Conservation (phyloP, 805 yeast species). For the Metschnikowia matae region DNA sequence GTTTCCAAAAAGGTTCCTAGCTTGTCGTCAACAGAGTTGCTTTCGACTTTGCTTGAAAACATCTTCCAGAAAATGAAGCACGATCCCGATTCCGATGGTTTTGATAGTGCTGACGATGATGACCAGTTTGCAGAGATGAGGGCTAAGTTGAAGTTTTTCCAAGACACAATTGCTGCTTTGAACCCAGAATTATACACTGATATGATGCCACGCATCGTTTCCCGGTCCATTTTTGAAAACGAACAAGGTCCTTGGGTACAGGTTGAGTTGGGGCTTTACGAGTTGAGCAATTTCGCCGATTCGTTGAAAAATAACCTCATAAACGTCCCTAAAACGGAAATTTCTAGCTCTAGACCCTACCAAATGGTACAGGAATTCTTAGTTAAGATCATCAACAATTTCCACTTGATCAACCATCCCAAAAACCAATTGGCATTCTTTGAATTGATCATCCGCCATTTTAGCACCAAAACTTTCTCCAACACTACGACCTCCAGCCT, state of each 20-base stretch:
- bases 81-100: slow-evolving; percentile 69
- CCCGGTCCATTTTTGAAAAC: slow-evolving; percentile 20
- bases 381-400: slow-evolving; percentile 43
- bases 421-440: slow-evolving; percentile 75
- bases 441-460: slow-evolving; percentile 80
- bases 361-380: slow-evolving; percentile 59
- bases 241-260: slow-evolving; percentile 33
- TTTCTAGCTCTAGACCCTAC: slow-evolving; percentile 63
- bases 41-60: slow-evolving; percentile 62
- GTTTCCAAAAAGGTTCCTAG: slow-evolving; percentile 55
- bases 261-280: slow-evolving; percentile 82
- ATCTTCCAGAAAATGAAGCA: slow-evolving; percentile 74
- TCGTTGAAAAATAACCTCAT: slow-evolving; percentile 73
- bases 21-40: slow-evolving; percentile 41
- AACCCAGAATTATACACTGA: slow-evolving; percentile 60
- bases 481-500: slow-evolving; percentile 33
- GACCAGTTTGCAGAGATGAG: slow-evolving; percentile 81
- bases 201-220: slow-evolving; percentile 56
- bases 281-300: slow-evolving; percentile 75
- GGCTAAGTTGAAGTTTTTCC: slow-evolving; percentile 66
- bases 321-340: slow-evolving; percentile 61
- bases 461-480: slow-evolving; percentile 46
- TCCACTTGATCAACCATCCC: slow-evolving; percentile 59
- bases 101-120: slow-evolving; percentile 31
- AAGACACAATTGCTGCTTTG: slow-evolving; percentile 67